phyloP scores from a whole-genome alignment of 306 rosid species.

The Quercus ilex region DNA sequence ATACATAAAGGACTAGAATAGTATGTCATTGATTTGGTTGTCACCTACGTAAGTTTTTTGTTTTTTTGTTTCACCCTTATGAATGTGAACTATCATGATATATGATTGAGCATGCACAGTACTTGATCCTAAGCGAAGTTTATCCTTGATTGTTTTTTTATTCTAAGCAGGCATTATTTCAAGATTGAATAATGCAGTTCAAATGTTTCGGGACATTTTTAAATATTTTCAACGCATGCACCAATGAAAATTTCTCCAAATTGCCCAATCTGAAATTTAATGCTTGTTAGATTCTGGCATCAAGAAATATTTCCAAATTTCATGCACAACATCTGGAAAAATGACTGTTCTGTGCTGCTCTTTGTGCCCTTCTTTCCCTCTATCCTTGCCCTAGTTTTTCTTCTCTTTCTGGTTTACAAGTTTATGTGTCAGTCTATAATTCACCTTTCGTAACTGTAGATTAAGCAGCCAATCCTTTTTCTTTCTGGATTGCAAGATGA shows the following conservation, averaged over 20 bases:
- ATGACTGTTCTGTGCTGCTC: neutral
- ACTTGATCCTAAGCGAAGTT: neutral
- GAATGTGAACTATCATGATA: neutral
- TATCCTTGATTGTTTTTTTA: neutral
- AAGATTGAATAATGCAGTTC: neutral
- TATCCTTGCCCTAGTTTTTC: neutral
- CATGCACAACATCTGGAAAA: neutral
- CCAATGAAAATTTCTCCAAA: neutral
- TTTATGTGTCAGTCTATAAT: constrained; percentile 13
- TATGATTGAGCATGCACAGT: neutral
- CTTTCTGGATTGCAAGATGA: constrained; percentile 96
- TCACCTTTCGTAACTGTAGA: constrained; percentile 41
- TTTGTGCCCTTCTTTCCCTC: constrained; percentile 4
- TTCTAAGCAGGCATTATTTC: neutral
- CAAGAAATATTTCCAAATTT: neutral
- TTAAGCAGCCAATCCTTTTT: constrained; percentile 94
- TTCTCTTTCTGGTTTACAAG: neutral
- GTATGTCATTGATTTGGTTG: neutral
- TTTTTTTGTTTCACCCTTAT: neutral
- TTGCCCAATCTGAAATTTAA: neutral
- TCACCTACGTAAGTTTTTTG: neutral
- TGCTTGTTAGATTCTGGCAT: neutral
- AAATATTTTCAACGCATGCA: neutral
- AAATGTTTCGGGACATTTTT: neutral
- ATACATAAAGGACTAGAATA: neutral